These are phyloP conservation scores for Trichoderma orchidacearum DNA, from an alignment of 495 filamentous ascomycete species.

Conservation along the genomic window DNA sequence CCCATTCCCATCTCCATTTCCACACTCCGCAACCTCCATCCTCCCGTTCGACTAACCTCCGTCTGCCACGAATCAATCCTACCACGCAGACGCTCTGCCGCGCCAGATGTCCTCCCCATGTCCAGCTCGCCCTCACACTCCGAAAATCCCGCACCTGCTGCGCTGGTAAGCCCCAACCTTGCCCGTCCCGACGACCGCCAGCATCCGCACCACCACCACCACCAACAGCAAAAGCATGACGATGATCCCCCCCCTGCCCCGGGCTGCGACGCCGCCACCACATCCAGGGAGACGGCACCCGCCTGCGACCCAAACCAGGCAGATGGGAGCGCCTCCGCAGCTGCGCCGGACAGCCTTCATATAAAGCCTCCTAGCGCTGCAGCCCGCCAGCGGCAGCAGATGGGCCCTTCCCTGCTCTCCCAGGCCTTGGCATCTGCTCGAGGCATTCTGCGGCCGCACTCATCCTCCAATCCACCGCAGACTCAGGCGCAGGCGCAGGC, in stretches of 20 bases:
- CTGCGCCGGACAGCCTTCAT: constrained; percentile 15
- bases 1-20: not conserved
- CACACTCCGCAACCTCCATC: not conserved
- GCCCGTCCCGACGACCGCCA: constrained; percentile 4
- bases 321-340: constrained; percentile 11
- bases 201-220: constrained; percentile 4
- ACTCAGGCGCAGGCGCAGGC: not conserved
- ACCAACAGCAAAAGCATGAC: not conserved
- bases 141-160: constrained; percentile 36
- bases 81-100: constrained; percentile 12
- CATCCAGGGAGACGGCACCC: constrained; percentile 13
- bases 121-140: constrained; percentile 25
- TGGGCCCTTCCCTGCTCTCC: constrained; percentile 33
- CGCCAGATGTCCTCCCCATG: constrained; percentile 38
- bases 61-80: constrained; percentile 8
- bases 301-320: constrained; percentile 12
- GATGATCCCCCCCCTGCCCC: not conserved
- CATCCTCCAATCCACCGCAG: not conserved
- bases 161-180: constrained; percentile 23
- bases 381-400: constrained; percentile 18
- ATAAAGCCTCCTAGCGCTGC: constrained; percentile 31
- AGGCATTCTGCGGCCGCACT: constrained; percentile 18
- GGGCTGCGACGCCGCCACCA: constrained; percentile 3
- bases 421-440: constrained; percentile 39
- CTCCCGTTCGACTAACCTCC: not conserved